These are phyloP conservation scores for Annulohypoxylon truncatum DNA, from an alignment of 2,329 filamentous ascomycete genomes.

Conservation along the genomic window DNA sequence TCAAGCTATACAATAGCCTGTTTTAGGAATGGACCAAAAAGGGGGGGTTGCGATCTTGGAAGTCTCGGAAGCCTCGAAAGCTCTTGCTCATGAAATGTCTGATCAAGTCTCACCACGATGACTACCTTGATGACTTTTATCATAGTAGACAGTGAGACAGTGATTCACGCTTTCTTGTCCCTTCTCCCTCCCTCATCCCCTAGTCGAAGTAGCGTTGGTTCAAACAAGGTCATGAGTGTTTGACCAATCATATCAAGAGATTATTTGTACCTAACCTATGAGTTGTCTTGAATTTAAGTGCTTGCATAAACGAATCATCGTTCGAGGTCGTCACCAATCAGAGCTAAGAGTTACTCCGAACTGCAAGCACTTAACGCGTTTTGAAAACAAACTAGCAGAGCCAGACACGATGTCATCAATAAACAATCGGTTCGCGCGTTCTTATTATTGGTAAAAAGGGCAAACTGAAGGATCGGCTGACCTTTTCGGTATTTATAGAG, in stretches of 20 bases:
- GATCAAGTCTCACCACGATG: constrained; percentile 9
- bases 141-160: constrained; percentile 8
- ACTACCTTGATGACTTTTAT: background rate
- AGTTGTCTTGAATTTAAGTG: constrained; percentile 39
- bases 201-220: constrained; percentile 25
- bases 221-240: constrained; percentile 24
- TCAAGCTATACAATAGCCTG: constrained; percentile 36
- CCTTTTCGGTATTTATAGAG: constrained; percentile 1
- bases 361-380: constrained; percentile 38
- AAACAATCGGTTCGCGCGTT: constrained; percentile 11
- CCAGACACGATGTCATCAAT: constrained; percentile 13
- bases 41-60: background rate
- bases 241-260: constrained; percentile 28
- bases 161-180: constrained; percentile 2
- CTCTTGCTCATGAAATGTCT: constrained; percentile 3
- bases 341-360: constrained; percentile 14
- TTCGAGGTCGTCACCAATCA: constrained; percentile 24
- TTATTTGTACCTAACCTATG: constrained; percentile 14
- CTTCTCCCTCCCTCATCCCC: background rate
- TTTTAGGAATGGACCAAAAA: constrained; percentile 26
- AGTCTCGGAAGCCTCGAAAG: background rate
- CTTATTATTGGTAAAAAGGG: constrained; percentile 23
- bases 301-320: constrained; percentile 38
- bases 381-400: constrained; percentile 23
- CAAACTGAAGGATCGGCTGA: constrained; percentile 19